Percentiles rank a stretch among this genome's conserved stretches.
phyloP scores from a whole-genome alignment of 768 basidiomycete genomes.

The Phaffia australis region DNA sequence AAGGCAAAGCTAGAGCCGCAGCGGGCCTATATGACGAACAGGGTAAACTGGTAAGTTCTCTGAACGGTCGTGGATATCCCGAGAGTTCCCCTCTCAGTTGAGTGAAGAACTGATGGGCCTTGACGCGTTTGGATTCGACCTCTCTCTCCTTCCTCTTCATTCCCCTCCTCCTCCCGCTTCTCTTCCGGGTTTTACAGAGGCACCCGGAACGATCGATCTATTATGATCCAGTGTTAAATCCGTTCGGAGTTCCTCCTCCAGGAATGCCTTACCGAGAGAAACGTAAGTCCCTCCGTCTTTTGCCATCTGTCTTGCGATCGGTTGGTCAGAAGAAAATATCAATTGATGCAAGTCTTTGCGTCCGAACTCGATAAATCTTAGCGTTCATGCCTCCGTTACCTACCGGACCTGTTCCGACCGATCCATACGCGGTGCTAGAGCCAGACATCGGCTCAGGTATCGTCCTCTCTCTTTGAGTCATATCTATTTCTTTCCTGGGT shows the following conservation, averaged over 20 bases:
- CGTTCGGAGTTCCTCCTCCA: conserved; percentile 83
- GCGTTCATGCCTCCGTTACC: conserved; percentile 13
- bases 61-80: too few relatives aligned
- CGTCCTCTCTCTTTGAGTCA: neutral
- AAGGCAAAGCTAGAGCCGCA: conserved; percentile 26
- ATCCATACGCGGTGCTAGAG: conserved; percentile 9
- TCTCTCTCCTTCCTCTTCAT: neutral
- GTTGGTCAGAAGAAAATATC: neutral
- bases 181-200: conserved; percentile 33
- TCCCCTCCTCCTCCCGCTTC: neutral
- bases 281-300: conserved; percentile 46
- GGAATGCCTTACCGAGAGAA: conserved; percentile 92
- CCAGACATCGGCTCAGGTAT: conserved; percentile 5
- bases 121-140: too few relatives aligned
- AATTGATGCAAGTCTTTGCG: neutral
- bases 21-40: conserved; percentile 57
- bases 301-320: neutral
- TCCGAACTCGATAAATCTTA: neutral
- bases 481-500: neutral
- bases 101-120: too few relatives aligned
- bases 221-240: conserved; percentile 87
- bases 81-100: too few relatives aligned
- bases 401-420: conserved; percentile 6
- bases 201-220: conserved; percentile 69
- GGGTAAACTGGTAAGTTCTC: conserved; percentile 50